Evolutionary conservation across 805 yeast genomes (phyloP), one percentile per base, ranked within the genome.

Genomic region (Candida insectalens): DNA sequence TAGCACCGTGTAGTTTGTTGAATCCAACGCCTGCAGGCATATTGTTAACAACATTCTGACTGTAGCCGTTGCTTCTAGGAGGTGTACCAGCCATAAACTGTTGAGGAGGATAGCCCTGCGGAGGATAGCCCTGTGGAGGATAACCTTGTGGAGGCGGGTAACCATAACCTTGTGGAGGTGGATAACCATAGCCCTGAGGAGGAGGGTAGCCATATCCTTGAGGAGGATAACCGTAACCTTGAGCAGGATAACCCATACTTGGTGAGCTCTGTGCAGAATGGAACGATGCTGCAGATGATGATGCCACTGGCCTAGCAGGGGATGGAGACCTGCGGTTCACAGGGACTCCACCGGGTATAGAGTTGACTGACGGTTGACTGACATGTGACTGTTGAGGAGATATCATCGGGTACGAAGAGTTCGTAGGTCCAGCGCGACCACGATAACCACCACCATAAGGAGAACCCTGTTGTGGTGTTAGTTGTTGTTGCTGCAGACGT

Each of bases 1-100:
- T 50, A 6, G 59, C 60, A 16, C 69, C 69, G 43, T 69, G 74
- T 6, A 67, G 44, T 41, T 60, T 67, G 46, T 62, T 72, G 47
- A 65, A 65, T 20, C 56, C 55, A 16, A 47, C 57, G 4, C 66
- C 60, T 5, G 64, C 43, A 4, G 81, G 82, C 58, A 71, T 60
- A 25, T 57, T 55, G 43, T 55, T 59, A 48, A 73, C 55, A 3
- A 75, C 60, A 31, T 57, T 39, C 39, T 63, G 69, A 34, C 70
- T 62, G 13, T 62, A 46, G 7, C 23, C 23, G 6, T 12, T 8
- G 20, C 19, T 19, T 2, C 15, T n/a, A 4, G 26, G 17, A 21
- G 33, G 23, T 2, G 13, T 8, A 18, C 22, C 15, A 12, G 25
- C 32, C 47, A 29, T 58, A 29, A 41, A 45, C 6, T 27, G 35